phyloP scores from a whole-genome alignment of 345 rosid species.

The Pseudoturritis turrita region DNA sequence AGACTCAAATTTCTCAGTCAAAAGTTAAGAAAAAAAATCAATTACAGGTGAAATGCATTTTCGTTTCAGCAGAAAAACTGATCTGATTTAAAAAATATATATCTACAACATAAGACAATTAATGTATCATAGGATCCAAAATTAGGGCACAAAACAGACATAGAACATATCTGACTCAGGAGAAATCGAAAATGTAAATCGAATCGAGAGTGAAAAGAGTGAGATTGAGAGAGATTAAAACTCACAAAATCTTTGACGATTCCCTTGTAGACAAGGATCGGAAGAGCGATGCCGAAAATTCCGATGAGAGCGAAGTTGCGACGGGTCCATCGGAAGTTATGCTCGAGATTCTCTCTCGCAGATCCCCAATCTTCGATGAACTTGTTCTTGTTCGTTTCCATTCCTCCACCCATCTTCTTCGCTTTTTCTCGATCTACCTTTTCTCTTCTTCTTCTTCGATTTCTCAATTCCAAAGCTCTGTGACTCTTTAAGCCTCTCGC shows the following conservation, averaged over 20 bases:
- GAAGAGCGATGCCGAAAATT: conserved; percentile 82
- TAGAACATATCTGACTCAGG: not conserved
- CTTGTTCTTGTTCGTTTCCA: conserved; percentile 86
- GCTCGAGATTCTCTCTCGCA: conserved; percentile 83
- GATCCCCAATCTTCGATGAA: conserved; percentile 92
- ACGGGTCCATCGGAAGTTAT: conserved; percentile 93
- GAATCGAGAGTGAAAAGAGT: not conserved
- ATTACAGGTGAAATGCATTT: not conserved
- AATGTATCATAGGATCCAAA: not conserved
- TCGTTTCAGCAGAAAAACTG: not conserved
- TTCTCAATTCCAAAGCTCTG: not conserved
- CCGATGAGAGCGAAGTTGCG: conserved; percentile 88
- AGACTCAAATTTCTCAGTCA: not conserved
- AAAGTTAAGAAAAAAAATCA: not conserved
- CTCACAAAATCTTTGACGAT: conserved; percentile 80
- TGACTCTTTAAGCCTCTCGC: not conserved
- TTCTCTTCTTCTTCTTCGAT: not conserved
- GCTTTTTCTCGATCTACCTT: conserved; percentile 1
- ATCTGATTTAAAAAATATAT: not conserved
- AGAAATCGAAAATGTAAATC: not conserved
- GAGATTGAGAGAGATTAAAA: not conserved
- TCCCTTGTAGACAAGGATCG: conserved; percentile 79
- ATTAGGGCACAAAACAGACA: conserved; percentile 20
- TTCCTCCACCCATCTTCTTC: conserved; percentile 84
- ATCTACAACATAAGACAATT: not conserved